Evolutionary conservation across 2,329 filamentous ascomycete genomes (phyloP), one percentile per base, ranked within the genome.

Genomic region (Fusarium duplospermum): DNA sequence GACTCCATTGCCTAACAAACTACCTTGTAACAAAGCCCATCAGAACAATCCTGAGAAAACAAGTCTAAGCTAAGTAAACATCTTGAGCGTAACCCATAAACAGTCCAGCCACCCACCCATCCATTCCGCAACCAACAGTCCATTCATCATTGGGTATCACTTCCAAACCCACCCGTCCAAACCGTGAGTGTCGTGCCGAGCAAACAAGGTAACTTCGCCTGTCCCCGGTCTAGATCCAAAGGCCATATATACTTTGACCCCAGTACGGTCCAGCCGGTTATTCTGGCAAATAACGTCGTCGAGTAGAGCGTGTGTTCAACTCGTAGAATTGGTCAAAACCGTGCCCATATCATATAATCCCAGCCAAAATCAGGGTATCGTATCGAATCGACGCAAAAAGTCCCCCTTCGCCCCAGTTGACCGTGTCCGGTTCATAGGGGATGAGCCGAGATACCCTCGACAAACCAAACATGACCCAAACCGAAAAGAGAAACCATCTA

Each of bases 141-240:
- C 68, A 62, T 67, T 71, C 68, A 62, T 67, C 73, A 73, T 59
- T 65, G 73, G 76, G 76, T 78, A 78, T 78, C 76, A 75, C 67
- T 73, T 72, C 75, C 69, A 78, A 75, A 64, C 68, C 69, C 66
- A 70, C 67, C 72, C 72, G 70, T 67, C 69, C 54, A 64, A 52
- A 62, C 69, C 64, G 54, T 50, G 63, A 67, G 57, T 69, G 33
- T 66, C 50, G 67, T 69, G 66, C 38, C 52, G 47, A 64, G 35
- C 64, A 67, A 67, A 67, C 27, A 56, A 68, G 61, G 67, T 64
- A 67, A 64, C 56, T 69, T 69, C 54, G 66, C 60, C 58, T 36
- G 47, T 31, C 40, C 71, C 52, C 66, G 60, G 36, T 33, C 62
- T 58, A 61, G 67, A 70, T 67, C 27, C 33, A 52, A 60, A 62